Evolutionary conservation across 2,329 filamentous ascomycete genomes (phyloP).

Genomic region (Penicillium glabrum): DNA sequence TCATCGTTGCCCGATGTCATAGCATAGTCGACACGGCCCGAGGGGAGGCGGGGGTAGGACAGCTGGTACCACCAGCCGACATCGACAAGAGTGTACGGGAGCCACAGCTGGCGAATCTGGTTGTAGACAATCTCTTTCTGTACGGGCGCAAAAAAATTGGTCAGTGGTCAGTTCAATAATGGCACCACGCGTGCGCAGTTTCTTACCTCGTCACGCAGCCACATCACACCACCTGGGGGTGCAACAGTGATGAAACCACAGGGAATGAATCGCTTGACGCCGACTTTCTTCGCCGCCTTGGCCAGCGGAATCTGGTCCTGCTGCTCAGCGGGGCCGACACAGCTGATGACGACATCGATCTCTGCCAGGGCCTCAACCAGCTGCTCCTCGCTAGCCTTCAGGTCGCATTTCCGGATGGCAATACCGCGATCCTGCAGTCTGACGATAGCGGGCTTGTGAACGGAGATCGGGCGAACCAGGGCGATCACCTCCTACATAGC

Average conservation of each 20-base stretch:
- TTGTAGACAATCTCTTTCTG: conserved; percentile 55
- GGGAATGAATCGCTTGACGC: conserved; percentile 55
- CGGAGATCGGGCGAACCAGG: conserved; percentile 48
- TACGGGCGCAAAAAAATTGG: not conserved
- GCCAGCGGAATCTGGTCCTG: conserved; percentile 49
- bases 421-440: conserved; percentile 46
- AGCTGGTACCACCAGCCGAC: conserved; percentile 61
- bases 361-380: conserved; percentile 44
- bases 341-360: conserved; percentile 49
- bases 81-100: conserved; percentile 59
- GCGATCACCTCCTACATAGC: conserved; percentile 47
- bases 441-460: conserved; percentile 47
- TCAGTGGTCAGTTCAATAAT: conserved; percentile 5
- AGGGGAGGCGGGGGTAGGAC: conserved; percentile 46
- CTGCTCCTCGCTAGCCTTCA: conserved; percentile 42
- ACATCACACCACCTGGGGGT: conserved; percentile 47
- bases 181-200: not conserved
- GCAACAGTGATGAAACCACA: conserved; percentile 51
- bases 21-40: conserved; percentile 48
- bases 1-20: conserved; percentile 35
- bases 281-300: conserved; percentile 50
- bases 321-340: conserved; percentile 37
- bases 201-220: conserved; percentile 41
- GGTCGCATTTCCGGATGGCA: conserved; percentile 45
- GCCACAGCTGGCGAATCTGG: conserved; percentile 47